Percentiles rank a stretch among this genome's conserved stretches.
Conservation (phyloP, 208 protist genomes). For the Trypanosoma mega region DNA sequence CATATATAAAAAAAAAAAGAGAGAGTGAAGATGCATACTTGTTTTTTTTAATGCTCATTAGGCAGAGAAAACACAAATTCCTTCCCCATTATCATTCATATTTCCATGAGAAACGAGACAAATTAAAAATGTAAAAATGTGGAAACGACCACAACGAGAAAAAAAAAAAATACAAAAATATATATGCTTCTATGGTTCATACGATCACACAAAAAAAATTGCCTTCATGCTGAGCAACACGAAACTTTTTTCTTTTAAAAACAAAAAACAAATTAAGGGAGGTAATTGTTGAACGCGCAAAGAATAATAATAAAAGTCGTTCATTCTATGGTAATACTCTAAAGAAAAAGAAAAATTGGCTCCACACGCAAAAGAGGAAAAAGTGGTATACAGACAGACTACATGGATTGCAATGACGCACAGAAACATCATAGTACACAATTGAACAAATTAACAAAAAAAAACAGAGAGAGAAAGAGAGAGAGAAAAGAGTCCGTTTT, state of each 20-base stretch:
- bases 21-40: slow-evolving; percentile 3
- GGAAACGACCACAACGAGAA: neutral
- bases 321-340: slow-evolving; percentile 4
- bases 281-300: neutral
- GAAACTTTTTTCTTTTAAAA: neutral
- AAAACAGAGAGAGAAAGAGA: neutral
- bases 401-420: too few species aligned
- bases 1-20: neutral
- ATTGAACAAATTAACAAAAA: slow-evolving; percentile 8
- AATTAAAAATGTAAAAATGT: neutral
- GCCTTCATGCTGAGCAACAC: neutral
- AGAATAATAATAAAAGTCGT: neutral
- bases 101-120: too few species aligned
- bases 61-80: too few species aligned
- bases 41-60: too few species aligned
- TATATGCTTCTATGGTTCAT: neutral
- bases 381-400: too few species aligned
- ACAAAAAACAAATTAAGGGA: neutral
- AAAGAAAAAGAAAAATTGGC: too few species aligned
- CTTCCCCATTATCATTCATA: too few species aligned
- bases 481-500: slow-evolving; percentile 4
- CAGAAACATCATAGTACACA: slow-evolving; percentile 4
- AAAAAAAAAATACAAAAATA: slow-evolving; percentile 16
- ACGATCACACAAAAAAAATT: neutral
- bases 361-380: too few species aligned